Conservation (phyloP, 169 alveolate species). For the Cryptosporidium tyzzeri region DNA sequence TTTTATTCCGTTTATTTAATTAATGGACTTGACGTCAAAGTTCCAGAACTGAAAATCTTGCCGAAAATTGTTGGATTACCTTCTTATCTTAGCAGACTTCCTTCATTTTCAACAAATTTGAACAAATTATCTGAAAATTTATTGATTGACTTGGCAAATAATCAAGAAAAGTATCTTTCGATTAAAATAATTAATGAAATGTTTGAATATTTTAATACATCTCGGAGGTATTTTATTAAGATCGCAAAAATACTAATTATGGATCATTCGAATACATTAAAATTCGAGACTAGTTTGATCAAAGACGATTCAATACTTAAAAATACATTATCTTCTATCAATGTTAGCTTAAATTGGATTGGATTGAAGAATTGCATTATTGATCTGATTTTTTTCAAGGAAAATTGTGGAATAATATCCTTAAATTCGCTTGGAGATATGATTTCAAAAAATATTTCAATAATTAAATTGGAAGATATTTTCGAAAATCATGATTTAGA, state of each 20-base stretch:
- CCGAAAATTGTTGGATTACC: conserved; percentile 44
- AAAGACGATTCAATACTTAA: not conserved
- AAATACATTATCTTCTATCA: not conserved
- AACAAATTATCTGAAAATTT: not conserved
- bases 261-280: not conserved
- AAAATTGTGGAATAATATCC: not conserved
- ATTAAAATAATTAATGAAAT: not conserved
- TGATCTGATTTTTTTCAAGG: not conserved
- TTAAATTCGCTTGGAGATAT: not conserved
- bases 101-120: conserved; percentile 26
- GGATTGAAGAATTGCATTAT: conserved; percentile 6
- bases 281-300: not conserved
- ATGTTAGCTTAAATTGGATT: conserved; percentile 34
- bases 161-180: not conserved
- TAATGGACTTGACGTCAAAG: not conserved
- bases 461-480: conserved; percentile 15
- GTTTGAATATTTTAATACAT: not conserved
- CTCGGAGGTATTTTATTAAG: not conserved
- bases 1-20: not conserved
- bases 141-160: not conserved
- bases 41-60: conserved; percentile 42
- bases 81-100: conserved; percentile 26
- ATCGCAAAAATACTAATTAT: not conserved
- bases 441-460: conserved; percentile 3
- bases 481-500: conserved; percentile 21